These are phyloP conservation scores for Ampelomyces quisqualis DNA, from an alignment of 2,329 filamentous ascomycete species.

Conservation along the genomic window DNA sequence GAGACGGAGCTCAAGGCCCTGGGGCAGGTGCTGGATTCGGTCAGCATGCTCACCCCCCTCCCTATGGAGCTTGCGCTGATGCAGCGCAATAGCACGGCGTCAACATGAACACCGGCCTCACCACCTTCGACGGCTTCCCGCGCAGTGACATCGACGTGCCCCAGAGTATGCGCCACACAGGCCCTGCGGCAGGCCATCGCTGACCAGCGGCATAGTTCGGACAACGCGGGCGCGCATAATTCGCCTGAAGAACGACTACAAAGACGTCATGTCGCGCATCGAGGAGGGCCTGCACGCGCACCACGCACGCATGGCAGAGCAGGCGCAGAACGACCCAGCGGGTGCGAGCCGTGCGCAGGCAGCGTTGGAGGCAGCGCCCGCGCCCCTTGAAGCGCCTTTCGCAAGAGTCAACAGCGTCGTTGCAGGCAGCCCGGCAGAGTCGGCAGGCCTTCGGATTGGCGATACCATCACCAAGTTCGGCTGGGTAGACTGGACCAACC, in stretches of 20 bases:
- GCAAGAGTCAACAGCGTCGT: conserved; percentile 87
- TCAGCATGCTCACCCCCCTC: conserved; percentile 47
- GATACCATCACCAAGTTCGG: conserved; percentile 86
- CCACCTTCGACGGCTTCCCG: conserved; percentile 88
- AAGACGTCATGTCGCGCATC: conserved; percentile 77
- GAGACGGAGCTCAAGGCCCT: conserved; percentile 86
- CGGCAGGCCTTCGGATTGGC: conserved; percentile 75
- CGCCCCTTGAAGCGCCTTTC: conserved; percentile 65
- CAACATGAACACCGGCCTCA: conserved; percentile 84
- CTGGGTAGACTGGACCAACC: conserved; percentile 76
- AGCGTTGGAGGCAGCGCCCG: conserved; percentile 26
- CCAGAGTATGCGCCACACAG: conserved; percentile 64
- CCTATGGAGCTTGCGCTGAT: conserved; percentile 11
- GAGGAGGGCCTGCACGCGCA: conserved; percentile 87
- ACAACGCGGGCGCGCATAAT: conserved; percentile 93
- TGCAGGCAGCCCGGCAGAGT: conserved; percentile 73
- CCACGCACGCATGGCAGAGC: conserved; percentile 68
- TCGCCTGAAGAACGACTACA: conserved; percentile 88
- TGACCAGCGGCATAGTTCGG: conserved; percentile 64
- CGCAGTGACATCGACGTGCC: conserved; percentile 92
- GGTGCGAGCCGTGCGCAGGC: conserved; percentile 19
- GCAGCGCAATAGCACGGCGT: conserved; percentile 74
- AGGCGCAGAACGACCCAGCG: conserved; percentile 44
- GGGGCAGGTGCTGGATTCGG: conserved; percentile 83
- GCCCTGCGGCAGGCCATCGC: conserved; percentile 5